These are phyloP conservation scores for Kokia cookei DNA, from an alignment of 441 rosid genomes.

Conservation along the genomic window DNA sequence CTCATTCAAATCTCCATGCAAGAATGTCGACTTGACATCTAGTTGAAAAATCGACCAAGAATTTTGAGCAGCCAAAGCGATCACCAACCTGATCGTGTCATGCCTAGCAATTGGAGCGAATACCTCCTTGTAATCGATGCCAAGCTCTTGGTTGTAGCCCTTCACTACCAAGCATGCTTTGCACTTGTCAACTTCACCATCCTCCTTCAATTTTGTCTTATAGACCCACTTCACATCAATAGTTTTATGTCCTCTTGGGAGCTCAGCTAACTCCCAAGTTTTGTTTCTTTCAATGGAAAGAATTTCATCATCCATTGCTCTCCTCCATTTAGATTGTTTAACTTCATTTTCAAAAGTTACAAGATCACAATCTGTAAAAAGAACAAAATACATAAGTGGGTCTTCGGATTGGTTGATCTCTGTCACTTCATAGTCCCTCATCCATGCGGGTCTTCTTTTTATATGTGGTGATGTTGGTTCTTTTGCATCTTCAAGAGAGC, in stretches of 20 bases:
- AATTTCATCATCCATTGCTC: not conserved
- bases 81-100: not conserved
- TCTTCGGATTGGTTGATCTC: not conserved
- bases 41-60: not conserved
- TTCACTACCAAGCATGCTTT: not conserved
- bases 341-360: not conserved
- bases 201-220: not conserved
- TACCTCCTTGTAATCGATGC: not conserved
- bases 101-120: not conserved
- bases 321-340: not conserved
- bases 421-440: not conserved
- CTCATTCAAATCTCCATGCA: not conserved
- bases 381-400: not conserved
- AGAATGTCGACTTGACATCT: not conserved
- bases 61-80: not conserved
- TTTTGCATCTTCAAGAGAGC: not conserved
- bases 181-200: not conserved
- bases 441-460: not conserved
- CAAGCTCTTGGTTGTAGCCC: not conserved
- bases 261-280: not conserved
- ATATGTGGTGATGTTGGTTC: not conserved
- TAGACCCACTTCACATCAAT: not conserved
- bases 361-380: not conserved
- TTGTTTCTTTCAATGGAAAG: not conserved
- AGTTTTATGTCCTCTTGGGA: not conserved